Evolutionary conservation across 2,329 filamentous ascomycete genomes (phyloP).

Genomic region (Aotearoamyces nothofagi): DNA sequence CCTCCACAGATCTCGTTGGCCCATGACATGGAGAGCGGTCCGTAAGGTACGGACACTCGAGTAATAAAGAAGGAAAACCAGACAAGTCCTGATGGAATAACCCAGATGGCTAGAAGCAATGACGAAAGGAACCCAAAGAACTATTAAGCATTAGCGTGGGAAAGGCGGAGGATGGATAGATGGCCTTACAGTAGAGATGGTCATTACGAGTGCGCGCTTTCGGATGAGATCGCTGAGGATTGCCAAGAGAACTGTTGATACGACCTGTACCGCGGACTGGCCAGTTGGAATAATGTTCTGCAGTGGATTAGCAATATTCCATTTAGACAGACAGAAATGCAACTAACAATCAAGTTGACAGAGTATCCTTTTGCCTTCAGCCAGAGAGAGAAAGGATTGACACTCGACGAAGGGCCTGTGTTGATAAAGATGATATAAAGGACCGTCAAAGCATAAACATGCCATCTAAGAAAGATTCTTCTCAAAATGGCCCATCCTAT

Average conservation of each 20-base stretch:
- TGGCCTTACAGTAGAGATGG: constrained; percentile 15
- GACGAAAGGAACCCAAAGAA: constrained; percentile 20
- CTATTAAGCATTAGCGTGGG: constrained; percentile 5
- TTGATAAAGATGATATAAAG: constrained; percentile 26
- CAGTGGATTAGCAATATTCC: constrained; percentile 1
- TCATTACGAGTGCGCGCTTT: constrained; percentile 18
- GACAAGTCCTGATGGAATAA: constrained; percentile 11
- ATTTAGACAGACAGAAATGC: too few relatives aligned
- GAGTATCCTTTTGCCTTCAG: constrained; percentile 27
- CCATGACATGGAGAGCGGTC: constrained; percentile 32
- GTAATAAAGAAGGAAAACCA: constrained; percentile 22
- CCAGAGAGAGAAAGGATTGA: constrained; percentile 24
- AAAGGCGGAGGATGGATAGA: not conserved
- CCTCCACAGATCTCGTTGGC: constrained; percentile 14
- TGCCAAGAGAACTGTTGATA: constrained; percentile 35
- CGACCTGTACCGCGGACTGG: constrained; percentile 33
- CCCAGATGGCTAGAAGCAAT: constrained; percentile 22
- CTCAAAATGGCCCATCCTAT: constrained; percentile 12
- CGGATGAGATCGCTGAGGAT: constrained; percentile 34
- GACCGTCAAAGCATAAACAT: constrained; percentile 21
- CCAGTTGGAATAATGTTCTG: constrained; percentile 32
- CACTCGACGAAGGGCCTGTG: constrained; percentile 18
- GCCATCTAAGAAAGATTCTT: constrained; percentile 21
- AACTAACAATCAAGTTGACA: constrained; percentile 28
- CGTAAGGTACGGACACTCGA: constrained; percentile 16